Evolutionary conservation across 371 early-diverging fungal genomes (phyloP), one percentile per base, ranked within the genome.

Genomic region (Lichtheimia ornata): DNA sequence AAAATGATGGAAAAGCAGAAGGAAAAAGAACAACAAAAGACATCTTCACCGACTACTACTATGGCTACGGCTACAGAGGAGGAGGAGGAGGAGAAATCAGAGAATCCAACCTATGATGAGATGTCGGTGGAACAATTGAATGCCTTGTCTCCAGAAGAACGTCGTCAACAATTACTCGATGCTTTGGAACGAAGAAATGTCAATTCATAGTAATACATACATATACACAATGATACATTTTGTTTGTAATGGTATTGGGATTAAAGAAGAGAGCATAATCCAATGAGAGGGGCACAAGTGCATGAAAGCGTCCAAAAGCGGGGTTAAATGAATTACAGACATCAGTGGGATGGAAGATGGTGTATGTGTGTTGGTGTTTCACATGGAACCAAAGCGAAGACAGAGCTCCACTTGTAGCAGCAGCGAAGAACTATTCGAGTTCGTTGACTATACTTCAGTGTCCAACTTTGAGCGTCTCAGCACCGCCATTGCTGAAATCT

Each of bases 401-500:
- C 61, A 66, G 47, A 71, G 60, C 58, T 67, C 71, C 13, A 56
- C 62, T 5, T 35, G 35, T 2, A 22, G 22, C 22, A 41, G 66
- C 45, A 64, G 72, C 51, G 75, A 74, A 55, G 88, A 88, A 40
- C 73, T 79, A 52, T 91, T 87, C 69, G 91, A 90, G 59, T 86
- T 91, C 49, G 88, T 91, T 6, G 91, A 90, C 69, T 89, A 85
- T 64, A 88, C 88, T 2, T 78, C 89, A 5, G 89, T 85, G 1
- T 86, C 89, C 15, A 71, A 83, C 35, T 82, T 85, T 69, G 91
- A 89, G 58, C 72, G 79, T 45, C 79, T 88, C 41, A 70, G 83
- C 3, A 78, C 84, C 3, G 70, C 77, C 1, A 73, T 89, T 40
- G 91, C 89, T 60, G 69, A 72, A 53, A 71, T 73, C 44, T 56